These are phyloP conservation scores for Clonostachys chloroleuca DNA, from an alignment of 2,329 filamentous ascomycete species.

Conservation along the genomic window DNA sequence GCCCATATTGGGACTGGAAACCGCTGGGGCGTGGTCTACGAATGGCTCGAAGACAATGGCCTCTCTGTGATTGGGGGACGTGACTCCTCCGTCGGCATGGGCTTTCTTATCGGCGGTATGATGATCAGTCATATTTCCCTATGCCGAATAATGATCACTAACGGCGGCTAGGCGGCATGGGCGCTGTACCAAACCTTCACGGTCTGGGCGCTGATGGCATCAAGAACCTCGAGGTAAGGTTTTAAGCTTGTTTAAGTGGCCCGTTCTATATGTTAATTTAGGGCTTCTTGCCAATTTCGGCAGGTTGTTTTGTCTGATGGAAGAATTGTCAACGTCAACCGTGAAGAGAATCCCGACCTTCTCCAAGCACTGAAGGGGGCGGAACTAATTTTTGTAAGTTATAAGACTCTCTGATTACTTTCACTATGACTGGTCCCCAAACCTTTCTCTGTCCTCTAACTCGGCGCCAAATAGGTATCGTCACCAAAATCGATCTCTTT, in stretches of 20 bases:
- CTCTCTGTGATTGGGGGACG: background rate
- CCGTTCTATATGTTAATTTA: no score
- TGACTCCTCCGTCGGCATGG: background rate
- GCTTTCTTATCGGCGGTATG: background rate
- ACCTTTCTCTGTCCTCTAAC: no score
- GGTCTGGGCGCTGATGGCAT: conserved; percentile 32
- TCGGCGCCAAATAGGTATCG: conserved; percentile 6
- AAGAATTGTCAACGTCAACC: conserved; percentile 31
- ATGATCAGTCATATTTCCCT: background rate
- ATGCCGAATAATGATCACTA: no score
- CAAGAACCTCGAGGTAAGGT: conserved; percentile 24
- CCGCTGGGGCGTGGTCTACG: background rate
- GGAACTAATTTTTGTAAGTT: conserved; percentile 33
- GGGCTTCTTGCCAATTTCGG: background rate
- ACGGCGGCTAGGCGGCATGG: background rate
- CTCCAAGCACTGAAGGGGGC: conserved; percentile 42
- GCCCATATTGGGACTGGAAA: background rate
- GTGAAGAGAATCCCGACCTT: conserved; percentile 27
- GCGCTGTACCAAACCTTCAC: background rate
- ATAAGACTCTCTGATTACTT: no score
- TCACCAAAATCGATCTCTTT: conserved; percentile 17
- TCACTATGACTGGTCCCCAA: no score
- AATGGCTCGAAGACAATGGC: background rate
- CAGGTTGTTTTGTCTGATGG: conserved; percentile 34
- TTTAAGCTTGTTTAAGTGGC: background rate